Evolutionary conservation across 176 grass and related monocot species (phyloP), one percentile per base, ranked within the genome.

Genomic region (Neostapfia colusana): DNA sequence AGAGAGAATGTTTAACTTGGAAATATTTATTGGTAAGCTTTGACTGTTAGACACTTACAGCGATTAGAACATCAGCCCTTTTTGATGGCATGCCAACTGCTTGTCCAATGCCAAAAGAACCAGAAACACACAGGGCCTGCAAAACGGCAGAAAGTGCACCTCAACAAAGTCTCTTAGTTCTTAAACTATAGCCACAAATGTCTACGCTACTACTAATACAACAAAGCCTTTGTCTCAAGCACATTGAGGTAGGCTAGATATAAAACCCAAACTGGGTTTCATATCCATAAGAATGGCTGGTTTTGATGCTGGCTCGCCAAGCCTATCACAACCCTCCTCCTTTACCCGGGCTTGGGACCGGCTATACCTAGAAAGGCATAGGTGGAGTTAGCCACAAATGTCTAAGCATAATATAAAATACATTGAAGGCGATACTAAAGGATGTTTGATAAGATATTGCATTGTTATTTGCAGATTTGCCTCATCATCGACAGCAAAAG

Each of bases 71-170:
- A 58, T 79, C 84, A 86, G 91, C 82, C 77, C 84, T 93, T 66
- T 53, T 79, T 68, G 20, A 8, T 7, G 21, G 41, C 69, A 93
- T 77, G 34, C 95, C 95, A 83, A 94, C 88, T n/a, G 88, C 70
- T 84, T 88, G 76, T 72, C 86, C 88, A 79, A 7, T 15, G 67
- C 16, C 8, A 65, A 54, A 67, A 65, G 57, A 70, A 64, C 87
- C 41, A 63, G 91, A 62, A 76, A 90, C 84, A 85, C 91, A 98
- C 63, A 98, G 81, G 82, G 95, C 95, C 95, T 98, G 69, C 65
- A 90, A 81, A 81, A 76, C 60, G 16, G 46, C 41, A 84, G 48
- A 77, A 81, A 49, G 66, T 49, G 18, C 35, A 57, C 38, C 48
- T 77, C 45, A 79, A 13, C 51, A 3, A 76, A 45, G 26, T 1